phyloP scores from a whole-genome alignment of 768 basidiomycete species.

The Lyophyllum atratum region DNA sequence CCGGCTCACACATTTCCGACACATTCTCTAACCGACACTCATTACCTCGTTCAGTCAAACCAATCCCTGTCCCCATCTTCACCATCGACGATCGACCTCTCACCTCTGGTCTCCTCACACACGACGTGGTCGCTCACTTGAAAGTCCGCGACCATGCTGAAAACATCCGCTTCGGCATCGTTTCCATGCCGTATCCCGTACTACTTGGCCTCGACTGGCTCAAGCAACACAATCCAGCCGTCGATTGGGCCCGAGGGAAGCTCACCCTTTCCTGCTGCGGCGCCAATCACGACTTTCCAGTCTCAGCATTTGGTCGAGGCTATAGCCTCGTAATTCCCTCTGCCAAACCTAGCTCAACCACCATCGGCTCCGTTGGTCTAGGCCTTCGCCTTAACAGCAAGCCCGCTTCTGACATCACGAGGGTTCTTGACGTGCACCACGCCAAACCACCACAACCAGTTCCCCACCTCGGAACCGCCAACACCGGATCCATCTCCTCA shows the following conservation, averaged over 20 bases:
- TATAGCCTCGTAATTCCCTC: too few relatives aligned
- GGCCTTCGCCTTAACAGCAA: slow-evolving; percentile 7
- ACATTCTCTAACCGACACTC: slow-evolving; percentile 30
- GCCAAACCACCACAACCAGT: not conserved
- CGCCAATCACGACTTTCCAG: slow-evolving; percentile 19
- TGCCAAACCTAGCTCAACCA: not conserved
- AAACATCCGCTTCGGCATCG: slow-evolving; percentile 26
- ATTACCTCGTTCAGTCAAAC: slow-evolving; percentile 30
- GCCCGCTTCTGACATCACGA: too few relatives aligned
- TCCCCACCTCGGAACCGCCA: not conserved
- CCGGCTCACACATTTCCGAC: too few relatives aligned
- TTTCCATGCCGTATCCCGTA: slow-evolving; percentile 33
- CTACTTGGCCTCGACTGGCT: too few relatives aligned
- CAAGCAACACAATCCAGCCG: too few relatives aligned
- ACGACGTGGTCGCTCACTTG: slow-evolving; percentile 33
- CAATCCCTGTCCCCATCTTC: slow-evolving; percentile 21
- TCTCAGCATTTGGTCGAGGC: too few relatives aligned
- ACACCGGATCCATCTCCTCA: too few relatives aligned
- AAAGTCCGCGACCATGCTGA: slow-evolving; percentile 29
- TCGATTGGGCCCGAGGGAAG: too few relatives aligned
- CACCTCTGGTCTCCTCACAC: slow-evolving; percentile 39
- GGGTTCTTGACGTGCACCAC: not conserved
- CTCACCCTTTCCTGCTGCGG: too few relatives aligned
- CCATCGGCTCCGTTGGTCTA: slow-evolving; percentile 23
- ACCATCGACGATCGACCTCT: slow-evolving; percentile 30